Conservation (phyloP, 441 rosid genomes). For the Populus hybrid region DNA sequence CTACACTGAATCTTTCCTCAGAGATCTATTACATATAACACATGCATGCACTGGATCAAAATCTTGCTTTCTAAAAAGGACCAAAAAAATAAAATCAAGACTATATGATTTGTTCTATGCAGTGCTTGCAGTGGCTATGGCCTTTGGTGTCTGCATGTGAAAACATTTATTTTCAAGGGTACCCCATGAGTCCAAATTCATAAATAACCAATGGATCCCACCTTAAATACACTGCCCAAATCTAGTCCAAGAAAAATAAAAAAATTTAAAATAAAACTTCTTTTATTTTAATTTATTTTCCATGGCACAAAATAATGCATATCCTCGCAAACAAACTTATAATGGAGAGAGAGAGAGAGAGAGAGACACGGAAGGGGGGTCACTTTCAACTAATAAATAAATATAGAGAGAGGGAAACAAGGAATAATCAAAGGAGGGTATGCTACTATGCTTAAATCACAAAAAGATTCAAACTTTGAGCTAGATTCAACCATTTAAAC, state of each 20-base stretch:
- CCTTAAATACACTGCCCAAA: background rate
- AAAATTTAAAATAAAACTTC: background rate
- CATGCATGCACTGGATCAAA: constrained; percentile 23
- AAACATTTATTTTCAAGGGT: constrained; percentile 37
- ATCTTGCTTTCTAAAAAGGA: background rate
- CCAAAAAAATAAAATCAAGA: background rate
- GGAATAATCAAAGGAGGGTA: background rate
- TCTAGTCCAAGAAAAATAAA: constrained; percentile 28
- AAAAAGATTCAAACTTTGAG: constrained; percentile 21
- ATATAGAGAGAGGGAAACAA: constrained; percentile 6
- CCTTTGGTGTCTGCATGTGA: constrained; percentile 35
- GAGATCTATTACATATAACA: constrained; percentile 18
- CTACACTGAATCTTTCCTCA: background rate
- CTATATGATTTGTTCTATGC: constrained; percentile 1
- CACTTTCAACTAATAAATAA: constrained; percentile 25
- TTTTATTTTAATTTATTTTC: background rate
- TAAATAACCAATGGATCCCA: background rate
- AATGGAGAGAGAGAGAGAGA: constrained; percentile 30
- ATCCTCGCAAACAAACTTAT: constrained; percentile 14
- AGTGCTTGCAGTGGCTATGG: constrained; percentile 19
- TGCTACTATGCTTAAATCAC: background rate
- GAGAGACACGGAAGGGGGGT: constrained; percentile 25
- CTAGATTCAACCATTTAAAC: constrained; percentile 5
- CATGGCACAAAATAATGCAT: constrained; percentile 11
- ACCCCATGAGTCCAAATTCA: constrained; percentile 14